A percentile compares a stretch with the other conserved stretches of the same genome.
Conservation (phyloP, 2,329 filamentous ascomycete species). For the Talaromyces amestolkiae region DNA sequence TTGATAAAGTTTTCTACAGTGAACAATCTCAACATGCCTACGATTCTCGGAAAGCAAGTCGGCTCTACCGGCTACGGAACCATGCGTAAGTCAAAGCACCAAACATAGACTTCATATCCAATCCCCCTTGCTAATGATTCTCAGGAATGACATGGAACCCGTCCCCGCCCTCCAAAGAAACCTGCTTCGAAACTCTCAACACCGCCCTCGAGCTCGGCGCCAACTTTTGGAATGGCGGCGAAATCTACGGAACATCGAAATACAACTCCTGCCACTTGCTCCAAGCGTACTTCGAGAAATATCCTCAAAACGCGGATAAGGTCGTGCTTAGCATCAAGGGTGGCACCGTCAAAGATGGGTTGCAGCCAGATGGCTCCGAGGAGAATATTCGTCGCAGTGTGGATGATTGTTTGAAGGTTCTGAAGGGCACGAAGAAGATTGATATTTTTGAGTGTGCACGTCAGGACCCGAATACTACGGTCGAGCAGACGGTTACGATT, state of each 20-base stretch:
- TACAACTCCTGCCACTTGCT: constrained; percentile 61
- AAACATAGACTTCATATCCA: too few species aligned
- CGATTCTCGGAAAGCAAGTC: constrained; percentile 21
- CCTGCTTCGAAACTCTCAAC: constrained; percentile 41
- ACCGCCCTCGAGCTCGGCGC: constrained; percentile 49
- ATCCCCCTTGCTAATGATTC: too few species aligned
- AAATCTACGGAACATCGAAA: constrained; percentile 61
- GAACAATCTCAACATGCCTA: constrained; percentile 19
- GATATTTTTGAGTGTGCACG: constrained; percentile 62
- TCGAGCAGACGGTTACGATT: constrained; percentile 47
- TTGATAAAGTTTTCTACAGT: neutral
- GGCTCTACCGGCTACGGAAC: constrained; percentile 23
- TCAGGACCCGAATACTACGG: constrained; percentile 52
- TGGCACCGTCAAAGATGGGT: constrained; percentile 32
- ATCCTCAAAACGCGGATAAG: constrained; percentile 63
- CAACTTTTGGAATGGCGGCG: constrained; percentile 62
- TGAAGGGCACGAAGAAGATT: constrained; percentile 46
- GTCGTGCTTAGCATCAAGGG: constrained; percentile 65
- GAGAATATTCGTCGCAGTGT: constrained; percentile 57
- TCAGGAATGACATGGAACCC: constrained; percentile 23
- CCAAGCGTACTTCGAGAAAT: constrained; percentile 60
- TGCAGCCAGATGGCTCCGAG: constrained; percentile 51
- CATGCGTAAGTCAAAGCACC: constrained; percentile 20
- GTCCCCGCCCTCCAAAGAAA: constrained; percentile 17
- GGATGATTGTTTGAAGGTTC: constrained; percentile 54